A percentile compares a stretch with the other conserved stretches of the same genome.
Conservation (phyloP, 2,329 filamentous ascomycete genomes). For the Aspergillus neoniger region DNA sequence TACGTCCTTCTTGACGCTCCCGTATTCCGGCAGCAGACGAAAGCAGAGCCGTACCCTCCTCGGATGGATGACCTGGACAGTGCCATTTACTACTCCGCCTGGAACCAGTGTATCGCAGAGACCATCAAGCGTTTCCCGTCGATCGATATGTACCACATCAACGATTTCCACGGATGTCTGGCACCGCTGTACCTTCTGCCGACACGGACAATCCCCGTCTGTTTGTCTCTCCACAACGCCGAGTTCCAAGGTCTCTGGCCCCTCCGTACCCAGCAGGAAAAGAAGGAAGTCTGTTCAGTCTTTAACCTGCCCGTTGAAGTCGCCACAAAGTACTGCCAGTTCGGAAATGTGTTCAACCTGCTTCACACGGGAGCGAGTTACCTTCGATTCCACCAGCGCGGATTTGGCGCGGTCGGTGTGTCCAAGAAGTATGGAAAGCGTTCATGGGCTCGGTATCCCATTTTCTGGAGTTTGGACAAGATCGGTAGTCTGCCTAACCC, state of each 20-base stretch:
- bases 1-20: constrained; percentile 67
- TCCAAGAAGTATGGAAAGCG: constrained; percentile 68
- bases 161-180: constrained; percentile 64
- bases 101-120: constrained; percentile 69
- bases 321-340: constrained; percentile 63
- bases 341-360: constrained; percentile 68
- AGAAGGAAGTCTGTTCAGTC: constrained; percentile 63
- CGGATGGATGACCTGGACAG: constrained; percentile 69
- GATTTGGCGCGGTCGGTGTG: constrained; percentile 67
- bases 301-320: constrained; percentile 61
- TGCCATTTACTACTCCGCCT: constrained; percentile 67
- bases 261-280: constrained; percentile 62
- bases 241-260: constrained; percentile 70
- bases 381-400: constrained; percentile 65
- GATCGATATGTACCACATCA: constrained; percentile 64
- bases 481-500: constrained; percentile 65
- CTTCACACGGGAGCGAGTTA: constrained; percentile 66
- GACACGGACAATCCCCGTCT: constrained; percentile 57
- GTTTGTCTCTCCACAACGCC: constrained; percentile 66
- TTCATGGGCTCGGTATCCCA: constrained; percentile 65
- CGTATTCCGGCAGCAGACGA: constrained; percentile 64
- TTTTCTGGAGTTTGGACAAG: constrained; percentile 66
- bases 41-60: constrained; percentile 63
- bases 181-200: constrained; percentile 66
- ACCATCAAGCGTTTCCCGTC: constrained; percentile 60